Evolutionary conservation across 371 early-diverging fungal genomes (phyloP).

Genomic region (Mycotypha africana): DNA sequence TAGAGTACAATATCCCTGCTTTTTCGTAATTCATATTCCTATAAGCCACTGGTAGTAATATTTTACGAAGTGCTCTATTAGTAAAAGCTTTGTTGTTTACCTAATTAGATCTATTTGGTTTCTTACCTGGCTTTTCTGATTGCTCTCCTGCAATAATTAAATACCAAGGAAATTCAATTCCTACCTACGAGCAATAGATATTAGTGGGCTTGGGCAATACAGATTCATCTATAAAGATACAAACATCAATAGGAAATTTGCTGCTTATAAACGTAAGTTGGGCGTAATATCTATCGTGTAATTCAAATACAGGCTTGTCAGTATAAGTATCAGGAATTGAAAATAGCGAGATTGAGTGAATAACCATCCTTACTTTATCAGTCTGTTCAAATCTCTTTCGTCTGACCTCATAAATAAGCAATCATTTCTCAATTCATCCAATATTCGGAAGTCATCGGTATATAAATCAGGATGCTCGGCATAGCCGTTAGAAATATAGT

Average conservation of each 20-base stretch:
- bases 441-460: constrained; percentile 78
- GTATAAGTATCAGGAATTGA: too few species aligned
- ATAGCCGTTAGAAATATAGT: constrained; percentile 70
- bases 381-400: constrained; percentile 61
- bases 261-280: constrained; percentile 77
- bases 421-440: constrained; percentile 74
- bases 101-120: neutral
- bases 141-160: constrained; percentile 37
- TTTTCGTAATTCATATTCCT: constrained; percentile 80
- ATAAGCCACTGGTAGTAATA: constrained; percentile 41
- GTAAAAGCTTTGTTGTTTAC: too few species aligned
- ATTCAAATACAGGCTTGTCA: too few species aligned
- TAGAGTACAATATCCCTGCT: constrained; percentile 77
- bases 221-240: constrained; percentile 7
- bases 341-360: too few species aligned
- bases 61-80: too few species aligned
- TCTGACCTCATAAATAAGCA: constrained; percentile 67
- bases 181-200: constrained; percentile 44
- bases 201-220: too few species aligned
- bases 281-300: constrained; percentile 74
- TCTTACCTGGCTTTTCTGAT: constrained; percentile 23
- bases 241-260: constrained; percentile 83
- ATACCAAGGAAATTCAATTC: constrained; percentile 69
- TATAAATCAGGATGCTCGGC: constrained; percentile 84
- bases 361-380: constrained; percentile 62